Conservation (phyloP, 2,329 filamentous ascomycete genomes). For the Claviceps capensis region DNA sequence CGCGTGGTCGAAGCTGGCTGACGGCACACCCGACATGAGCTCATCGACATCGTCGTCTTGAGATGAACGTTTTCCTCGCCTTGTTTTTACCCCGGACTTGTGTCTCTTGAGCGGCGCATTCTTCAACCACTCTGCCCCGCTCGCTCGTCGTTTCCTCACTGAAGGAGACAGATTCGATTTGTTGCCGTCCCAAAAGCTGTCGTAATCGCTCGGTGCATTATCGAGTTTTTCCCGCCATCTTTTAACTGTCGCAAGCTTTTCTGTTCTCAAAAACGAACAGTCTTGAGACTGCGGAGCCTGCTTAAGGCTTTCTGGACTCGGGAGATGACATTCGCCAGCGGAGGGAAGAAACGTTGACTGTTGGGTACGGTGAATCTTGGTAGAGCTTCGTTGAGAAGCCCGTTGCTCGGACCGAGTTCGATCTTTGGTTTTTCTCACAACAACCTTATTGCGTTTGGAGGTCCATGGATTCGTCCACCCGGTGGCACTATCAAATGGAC, state of each 20-base stretch:
- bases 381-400: neutral
- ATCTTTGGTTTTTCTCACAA: neutral
- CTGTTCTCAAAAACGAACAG: conserved; percentile 18
- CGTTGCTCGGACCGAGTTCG: neutral
- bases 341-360: conserved; percentile 9
- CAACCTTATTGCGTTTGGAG: conserved; percentile 3
- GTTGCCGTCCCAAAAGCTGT: conserved; percentile 11
- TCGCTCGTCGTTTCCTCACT: conserved; percentile 14
- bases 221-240: conserved; percentile 18
- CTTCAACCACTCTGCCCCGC: conserved; percentile 20
- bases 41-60: conserved; percentile 8
- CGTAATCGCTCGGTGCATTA: conserved; percentile 2
- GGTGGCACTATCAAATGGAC: conserved; percentile 38
- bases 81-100: conserved; percentile 7
- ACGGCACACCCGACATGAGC: conserved; percentile 2
- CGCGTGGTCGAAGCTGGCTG: conserved; percentile 3
- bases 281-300: conserved; percentile 15
- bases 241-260: conserved; percentile 19
- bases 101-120: conserved; percentile 17
- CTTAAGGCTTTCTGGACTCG: conserved; percentile 27
- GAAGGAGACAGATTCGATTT: conserved; percentile 5
- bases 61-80: neutral
- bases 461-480: conserved; percentile 22
- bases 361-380: neutral
- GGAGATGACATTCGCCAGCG: conserved; percentile 23